A percentile compares a stretch with the other conserved stretches of the same genome.
Evolutionary conservation across 495 filamentous ascomycete genomes (phyloP).

Genomic region (Hypoxylon fuscum): DNA sequence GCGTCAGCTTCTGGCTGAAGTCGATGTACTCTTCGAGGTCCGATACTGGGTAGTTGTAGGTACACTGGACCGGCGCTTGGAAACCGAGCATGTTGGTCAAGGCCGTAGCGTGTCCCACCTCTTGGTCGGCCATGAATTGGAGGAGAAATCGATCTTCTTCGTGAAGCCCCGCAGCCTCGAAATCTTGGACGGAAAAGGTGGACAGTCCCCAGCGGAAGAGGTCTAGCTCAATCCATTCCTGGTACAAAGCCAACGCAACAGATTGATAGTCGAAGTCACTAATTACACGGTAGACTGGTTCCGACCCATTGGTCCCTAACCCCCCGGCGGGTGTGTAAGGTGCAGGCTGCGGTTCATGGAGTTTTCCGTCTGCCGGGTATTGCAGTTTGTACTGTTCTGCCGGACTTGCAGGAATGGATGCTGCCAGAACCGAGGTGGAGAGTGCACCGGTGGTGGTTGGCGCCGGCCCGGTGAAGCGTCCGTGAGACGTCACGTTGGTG

Average conservation of each 20-base stretch:
- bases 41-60: conserved; percentile 82
- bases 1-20: conserved; percentile 87
- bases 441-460: conserved; percentile 67
- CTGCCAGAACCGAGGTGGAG: conserved; percentile 56
- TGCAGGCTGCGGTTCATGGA: conserved; percentile 70
- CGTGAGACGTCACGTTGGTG: conserved; percentile 59
- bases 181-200: conserved; percentile 75
- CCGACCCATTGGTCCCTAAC: conserved; percentile 78
- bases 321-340: conserved; percentile 82
- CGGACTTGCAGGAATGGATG: conserved; percentile 58
- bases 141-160: conserved; percentile 76
- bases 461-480: conserved; percentile 66
- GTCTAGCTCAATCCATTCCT: conserved; percentile 90
- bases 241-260: conserved; percentile 73
- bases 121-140: conserved; percentile 86
- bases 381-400: conserved; percentile 61
- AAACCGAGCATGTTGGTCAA: conserved; percentile 83
- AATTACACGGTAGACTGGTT: conserved; percentile 74
- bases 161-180: conserved; percentile 70
- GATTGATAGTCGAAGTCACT: conserved; percentile 82
- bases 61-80: conserved; percentile 77
- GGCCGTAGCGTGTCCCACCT: conserved; percentile 81
- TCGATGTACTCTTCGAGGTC: conserved; percentile 84
- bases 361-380: conserved; percentile 76
- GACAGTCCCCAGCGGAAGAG: conserved; percentile 83